Evolutionary conservation across 306 rosid genomes (phyloP), one percentile per base, ranked within the genome.

Genomic region (Lathyrus aphaca): DNA sequence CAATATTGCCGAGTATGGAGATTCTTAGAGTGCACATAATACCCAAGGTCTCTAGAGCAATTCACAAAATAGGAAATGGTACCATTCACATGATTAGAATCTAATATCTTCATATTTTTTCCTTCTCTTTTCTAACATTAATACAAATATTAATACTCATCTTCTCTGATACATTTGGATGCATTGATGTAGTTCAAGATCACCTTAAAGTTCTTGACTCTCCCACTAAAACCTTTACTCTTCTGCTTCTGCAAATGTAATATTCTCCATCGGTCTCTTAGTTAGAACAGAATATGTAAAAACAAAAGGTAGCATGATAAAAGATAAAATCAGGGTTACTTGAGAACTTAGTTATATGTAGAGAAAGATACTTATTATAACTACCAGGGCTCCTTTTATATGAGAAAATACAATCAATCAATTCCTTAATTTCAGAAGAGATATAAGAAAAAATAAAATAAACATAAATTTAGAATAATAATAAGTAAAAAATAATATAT

Each of bases 291-390:
- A 21, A 10, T 10, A 21, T 19, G 4, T 53, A 53, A 10, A 7
- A 53, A 11, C 59, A 21, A 10, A 53, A 10, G 32, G 15, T 21
- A 53, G 32, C 8, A 53, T 8, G 58, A 21, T 19, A 53, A 18
- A 50, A 11, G 58, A 53, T 21, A 10, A 51, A 53, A 53, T 53
- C 56, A 49, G 25, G 56, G 56, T 49, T 49, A 8, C 56, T 3
- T n/a, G 8, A 46, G 8, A 46, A 15, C 17, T 15, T 46, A 45
- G 7, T 45, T 45, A 42, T 42, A 35, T 35, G 10, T 1, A 35
- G 39, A 30, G 37, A 30, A 30, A 5, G 5, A 30, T 30, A 30
- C 8, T 30, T 30, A 30, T 30, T 30, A 30, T 30, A 5, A 30
- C 37, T 30, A 30, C 8, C 37, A 6, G 37, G 37, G 8, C 37